These are phyloP conservation scores for Gleditsia sinensis DNA, from an alignment of 306 rosid genomes.

Conservation along the genomic window DNA sequence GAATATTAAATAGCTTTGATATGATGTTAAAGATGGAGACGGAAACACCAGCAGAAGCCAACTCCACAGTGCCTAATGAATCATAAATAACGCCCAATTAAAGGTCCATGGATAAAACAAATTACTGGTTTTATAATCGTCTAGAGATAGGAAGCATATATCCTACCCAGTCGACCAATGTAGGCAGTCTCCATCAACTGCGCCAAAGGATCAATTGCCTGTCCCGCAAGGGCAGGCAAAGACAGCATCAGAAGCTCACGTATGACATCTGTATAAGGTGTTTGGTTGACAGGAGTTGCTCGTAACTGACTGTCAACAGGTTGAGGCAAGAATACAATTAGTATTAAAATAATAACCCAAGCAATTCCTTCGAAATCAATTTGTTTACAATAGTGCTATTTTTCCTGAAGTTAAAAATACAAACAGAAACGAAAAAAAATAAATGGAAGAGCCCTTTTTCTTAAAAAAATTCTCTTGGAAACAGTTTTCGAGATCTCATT, in stretches of 20 bases:
- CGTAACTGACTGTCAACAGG: constrained; percentile 48
- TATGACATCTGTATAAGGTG: constrained; percentile 48
- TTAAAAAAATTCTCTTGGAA: background rate
- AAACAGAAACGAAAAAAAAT: background rate
- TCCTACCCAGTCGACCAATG: constrained; percentile 80
- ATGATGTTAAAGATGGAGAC: constrained; percentile 79
- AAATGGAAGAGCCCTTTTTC: constrained; percentile 1
- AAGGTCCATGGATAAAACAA: background rate
- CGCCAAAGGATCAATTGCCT: constrained; percentile 89
- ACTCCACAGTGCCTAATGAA: constrained; percentile 68
- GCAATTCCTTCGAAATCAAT: background rate
- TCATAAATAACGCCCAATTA: background rate
- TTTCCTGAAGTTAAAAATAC: constrained; percentile 4
- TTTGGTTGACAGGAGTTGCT: constrained; percentile 31
- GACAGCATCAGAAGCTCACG: constrained; percentile 71
- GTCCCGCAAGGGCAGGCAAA: constrained; percentile 85
- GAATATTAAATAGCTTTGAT: constrained; percentile 90
- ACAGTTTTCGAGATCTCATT: constrained; percentile 17
- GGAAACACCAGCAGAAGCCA: constrained; percentile 98
- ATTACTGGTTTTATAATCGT: background rate
- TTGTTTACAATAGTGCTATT: constrained; percentile 10
- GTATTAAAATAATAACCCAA: no score
- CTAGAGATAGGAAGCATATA: background rate
- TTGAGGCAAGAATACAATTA: background rate
- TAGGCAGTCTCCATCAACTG: constrained; percentile 97